Evolutionary conservation across 2,329 filamentous ascomycete species (phyloP), one percentile per base, ranked within the genome.

Genomic region (Hansfordia pulvinata): DNA sequence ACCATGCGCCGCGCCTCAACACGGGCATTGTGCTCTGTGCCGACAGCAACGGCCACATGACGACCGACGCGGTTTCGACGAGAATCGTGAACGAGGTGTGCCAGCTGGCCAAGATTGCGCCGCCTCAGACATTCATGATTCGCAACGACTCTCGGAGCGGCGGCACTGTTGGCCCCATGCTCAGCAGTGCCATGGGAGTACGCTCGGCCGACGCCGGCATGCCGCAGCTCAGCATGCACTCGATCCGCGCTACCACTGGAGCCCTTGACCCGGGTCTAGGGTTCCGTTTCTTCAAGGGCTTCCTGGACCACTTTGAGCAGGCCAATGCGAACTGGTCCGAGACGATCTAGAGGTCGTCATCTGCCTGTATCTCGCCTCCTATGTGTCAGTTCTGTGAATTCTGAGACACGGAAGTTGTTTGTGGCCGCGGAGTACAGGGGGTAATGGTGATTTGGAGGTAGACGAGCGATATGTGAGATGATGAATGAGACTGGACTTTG

Each of bases 81-180:
- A 75, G 84, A 4, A 69, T 96, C 33, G 59, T 96, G 19, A 71
- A 77, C 38, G 69, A 81, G 15, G 70, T 92, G 20, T 86, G 84
- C 6, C 75, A 85, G 39, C 74, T 81, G 32, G 68, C 64, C 34
- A 82, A 62, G 26, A 72, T 71, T 30, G 71, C 66, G 25, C 64
- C 92, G 28, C n/a, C n/a, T n/a, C 90, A 96, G 54, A 62, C 80
- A 5, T 96, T 96, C 64, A 85, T 93, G 64, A 96, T 96, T 49
- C 64, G 90, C 30, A 98, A 96, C 48, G 90, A 96, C 53, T 78
- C 69, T 8, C 64, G 88, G 29, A 83, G 75, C 44, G 90, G 90
- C 17, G 90, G 90, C 10, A 98, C 90, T 0, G 85, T 96, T n/a
- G 90, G 90, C 0, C 90, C 90, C 1, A 85, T 86, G 69, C 64